Evolutionary conservation across 1,284 basidiomycete species (phyloP).

Genomic region (Papiliotrema laurentii): DNA sequence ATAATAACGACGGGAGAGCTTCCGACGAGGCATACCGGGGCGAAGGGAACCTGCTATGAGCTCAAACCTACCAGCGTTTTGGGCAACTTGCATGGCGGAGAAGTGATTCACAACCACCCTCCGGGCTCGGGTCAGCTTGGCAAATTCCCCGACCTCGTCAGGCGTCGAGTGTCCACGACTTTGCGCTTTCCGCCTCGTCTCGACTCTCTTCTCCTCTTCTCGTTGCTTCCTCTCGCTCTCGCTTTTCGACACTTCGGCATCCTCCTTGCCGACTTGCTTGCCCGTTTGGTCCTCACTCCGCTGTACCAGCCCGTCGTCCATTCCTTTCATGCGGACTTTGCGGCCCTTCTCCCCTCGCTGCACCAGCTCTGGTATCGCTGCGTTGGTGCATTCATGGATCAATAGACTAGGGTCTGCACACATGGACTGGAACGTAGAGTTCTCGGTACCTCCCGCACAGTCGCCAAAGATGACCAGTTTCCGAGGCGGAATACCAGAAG

Average conservation of each 20-base stretch:
- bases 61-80: slow-evolving; percentile 1
- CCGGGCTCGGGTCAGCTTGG: slow-evolving; percentile 60
- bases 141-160: slow-evolving; percentile 74
- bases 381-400: slow-evolving; percentile 78
- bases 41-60: slow-evolving; percentile 22
- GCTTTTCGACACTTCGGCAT: slow-evolving; percentile 22
- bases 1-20: slow-evolving; percentile 51
- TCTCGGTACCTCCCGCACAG: slow-evolving; percentile 42
- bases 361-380: slow-evolving; percentile 58
- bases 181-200: slow-evolving; percentile 58
- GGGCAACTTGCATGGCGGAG: slow-evolving; percentile 58
- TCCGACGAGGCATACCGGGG: slow-evolving; percentile 27
- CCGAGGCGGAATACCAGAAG: slow-evolving; percentile 49
- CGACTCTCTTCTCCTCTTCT: slow-evolving; percentile 39
- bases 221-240: slow-evolving; percentile 37
- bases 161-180: slow-evolving; percentile 77
- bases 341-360: slow-evolving; percentile 39
- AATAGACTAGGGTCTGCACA: slow-evolving; percentile 39
- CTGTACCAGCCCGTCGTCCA: slow-evolving; percentile 41
- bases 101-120: slow-evolving; percentile 78
- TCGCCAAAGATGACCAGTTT: slow-evolving; percentile 46
- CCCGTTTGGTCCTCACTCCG: slow-evolving; percentile 28
- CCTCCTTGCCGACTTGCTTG: slow-evolving; percentile 11
- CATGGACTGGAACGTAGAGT: slow-evolving; percentile 29
- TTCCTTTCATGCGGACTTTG: slow-evolving; percentile 26